Conservation (phyloP, 2,329 filamentous ascomycete species). For the Ophioceras dolichostomum region DNA sequence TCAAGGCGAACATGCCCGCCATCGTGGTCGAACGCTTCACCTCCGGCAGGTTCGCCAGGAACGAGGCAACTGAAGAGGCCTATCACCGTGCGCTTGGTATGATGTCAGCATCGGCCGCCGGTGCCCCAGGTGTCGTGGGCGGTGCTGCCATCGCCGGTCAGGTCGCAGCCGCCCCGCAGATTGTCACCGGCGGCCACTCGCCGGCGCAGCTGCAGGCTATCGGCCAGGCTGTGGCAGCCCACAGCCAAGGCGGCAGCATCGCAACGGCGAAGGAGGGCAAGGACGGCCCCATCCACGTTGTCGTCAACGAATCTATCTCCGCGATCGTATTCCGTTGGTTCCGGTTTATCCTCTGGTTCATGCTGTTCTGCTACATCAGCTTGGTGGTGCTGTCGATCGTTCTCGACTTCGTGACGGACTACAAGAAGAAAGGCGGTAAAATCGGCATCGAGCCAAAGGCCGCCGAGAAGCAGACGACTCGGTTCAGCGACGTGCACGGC, state of each 20-base stretch:
- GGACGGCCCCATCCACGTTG: conserved; percentile 80
- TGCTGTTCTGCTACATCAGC: conserved; percentile 65
- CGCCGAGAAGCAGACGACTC: conserved; percentile 80
- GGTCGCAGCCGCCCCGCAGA: conserved; percentile 18
- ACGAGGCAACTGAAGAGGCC: conserved; percentile 61
- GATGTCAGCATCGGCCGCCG: conserved; percentile 15
- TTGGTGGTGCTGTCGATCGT: conserved; percentile 70
- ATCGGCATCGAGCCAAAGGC: conserved; percentile 65
- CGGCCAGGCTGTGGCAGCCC: conserved; percentile 69
- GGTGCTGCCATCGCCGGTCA: conserved; percentile 10
- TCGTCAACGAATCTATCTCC: conserved; percentile 81
- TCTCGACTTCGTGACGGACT: conserved; percentile 65
- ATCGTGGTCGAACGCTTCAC: conserved; percentile 87
- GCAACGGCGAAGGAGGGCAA: conserved; percentile 33
- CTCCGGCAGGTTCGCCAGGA: conserved; percentile 73
- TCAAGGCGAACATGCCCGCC: conserved; percentile 85
- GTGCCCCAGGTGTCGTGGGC: conserved; percentile 1
- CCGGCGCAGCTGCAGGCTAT: conserved; percentile 61
- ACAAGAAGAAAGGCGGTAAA: conserved; percentile 59
- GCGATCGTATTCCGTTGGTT: conserved; percentile 80
- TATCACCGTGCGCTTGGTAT: conserved; percentile 62
- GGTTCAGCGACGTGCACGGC: conserved; percentile 89
- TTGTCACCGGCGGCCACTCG: conserved; percentile 22
- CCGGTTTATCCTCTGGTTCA: conserved; percentile 73
- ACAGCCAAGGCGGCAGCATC: conserved; percentile 53